A percentile compares a stretch with the other conserved stretches of the same genome.
These are phyloP conservation scores for Diaporthe velutina DNA, from an alignment of 2,329 filamentous ascomycete species.

Conservation along the genomic window DNA sequence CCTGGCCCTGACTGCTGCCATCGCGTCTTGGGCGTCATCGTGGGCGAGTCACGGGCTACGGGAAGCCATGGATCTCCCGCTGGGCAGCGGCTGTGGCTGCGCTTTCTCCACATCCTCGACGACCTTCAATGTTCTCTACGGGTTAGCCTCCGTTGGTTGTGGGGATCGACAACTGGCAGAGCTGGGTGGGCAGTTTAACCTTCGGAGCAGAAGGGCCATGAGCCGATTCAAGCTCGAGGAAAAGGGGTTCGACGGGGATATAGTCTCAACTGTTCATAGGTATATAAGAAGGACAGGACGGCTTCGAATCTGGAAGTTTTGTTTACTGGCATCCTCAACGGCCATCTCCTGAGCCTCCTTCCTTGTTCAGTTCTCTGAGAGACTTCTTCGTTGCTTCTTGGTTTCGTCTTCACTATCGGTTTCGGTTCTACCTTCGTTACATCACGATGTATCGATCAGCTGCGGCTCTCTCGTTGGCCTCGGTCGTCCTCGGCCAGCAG, in stretches of 20 bases:
- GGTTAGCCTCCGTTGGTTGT: conserved; percentile 3
- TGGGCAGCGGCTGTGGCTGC: conserved; percentile 16
- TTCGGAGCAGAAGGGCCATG: conserved; percentile 31
- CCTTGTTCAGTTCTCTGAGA: conserved; percentile 15
- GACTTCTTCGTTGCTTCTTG: background rate
- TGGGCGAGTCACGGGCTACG: conserved; percentile 5
- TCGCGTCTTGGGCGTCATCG: conserved; percentile 11
- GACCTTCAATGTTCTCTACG: conserved; percentile 6
- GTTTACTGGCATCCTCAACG: background rate
- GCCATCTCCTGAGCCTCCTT: background rate
- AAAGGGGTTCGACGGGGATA: conserved; percentile 9
- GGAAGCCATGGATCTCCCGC: background rate
- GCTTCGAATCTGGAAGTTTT: background rate
- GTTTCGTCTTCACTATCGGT: background rate
- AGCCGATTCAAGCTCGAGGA: background rate
- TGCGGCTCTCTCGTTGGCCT: conserved; percentile 45
- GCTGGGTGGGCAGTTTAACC: conserved; percentile 24
- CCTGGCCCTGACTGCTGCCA: background rate
- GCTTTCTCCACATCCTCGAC: conserved; percentile 16
- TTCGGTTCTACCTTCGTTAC: background rate
- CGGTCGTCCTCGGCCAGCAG: conserved; percentile 48
- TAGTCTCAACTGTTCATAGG: background rate
- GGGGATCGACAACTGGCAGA: conserved; percentile 27
- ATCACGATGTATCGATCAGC: conserved; percentile 43
- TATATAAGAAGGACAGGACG: conserved; percentile 19